Base-by-base conservation (phyloP, 2,329 filamentous ascomycete species). In the Sporothrix inflata region DNA sequence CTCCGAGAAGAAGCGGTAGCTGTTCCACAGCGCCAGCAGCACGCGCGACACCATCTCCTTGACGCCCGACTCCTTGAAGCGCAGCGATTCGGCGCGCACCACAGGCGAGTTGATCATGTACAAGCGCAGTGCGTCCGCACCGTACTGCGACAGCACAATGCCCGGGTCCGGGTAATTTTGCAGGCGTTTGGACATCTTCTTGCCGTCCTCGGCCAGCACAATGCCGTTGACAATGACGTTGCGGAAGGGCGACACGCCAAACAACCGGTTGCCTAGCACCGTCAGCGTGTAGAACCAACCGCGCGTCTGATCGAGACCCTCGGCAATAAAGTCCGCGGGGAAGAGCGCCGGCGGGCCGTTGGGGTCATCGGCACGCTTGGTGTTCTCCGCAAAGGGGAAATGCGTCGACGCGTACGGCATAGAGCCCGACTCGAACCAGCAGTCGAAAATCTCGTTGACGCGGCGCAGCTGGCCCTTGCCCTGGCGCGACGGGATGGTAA, bases 21-120 rank as follows among this genome's bases (percentile, higher is more conserved):
- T 96, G 83, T 98, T 98, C 95, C 95, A 98, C 34, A 98, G 83
- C 0, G 95, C 94, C 51, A 98, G 84, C 4, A 98, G 85, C 14
- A 98, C 95, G 81, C 94, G 97, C 70, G 93, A 92, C 1, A 98
- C 93, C 72, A 98, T 94, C 80, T 98, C 94, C 83, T 97, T 97
- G 16, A 98, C 95, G 40, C 95, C 95, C 0, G 89, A 80, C 80
- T 98, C 95, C 82, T 96, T 97, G 84, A 98, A 98, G 8, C 93
- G 88, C 67, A 98, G 85, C 24, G 94, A 93, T 81, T 98, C 94
- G 0, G 93, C 95, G 71, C 94, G 90, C 34, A 98, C 95, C 40
- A 98, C 95, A 0, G 95, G 95, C 0, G 94, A 98, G 83, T 97
- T 98, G 83, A 98, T 98, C 78, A 98, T 87, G 79, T 98, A 98